Evolutionary conservation across 2,329 filamentous ascomycete species (phyloP).

Genomic region (Cladosporium sp.): DNA sequence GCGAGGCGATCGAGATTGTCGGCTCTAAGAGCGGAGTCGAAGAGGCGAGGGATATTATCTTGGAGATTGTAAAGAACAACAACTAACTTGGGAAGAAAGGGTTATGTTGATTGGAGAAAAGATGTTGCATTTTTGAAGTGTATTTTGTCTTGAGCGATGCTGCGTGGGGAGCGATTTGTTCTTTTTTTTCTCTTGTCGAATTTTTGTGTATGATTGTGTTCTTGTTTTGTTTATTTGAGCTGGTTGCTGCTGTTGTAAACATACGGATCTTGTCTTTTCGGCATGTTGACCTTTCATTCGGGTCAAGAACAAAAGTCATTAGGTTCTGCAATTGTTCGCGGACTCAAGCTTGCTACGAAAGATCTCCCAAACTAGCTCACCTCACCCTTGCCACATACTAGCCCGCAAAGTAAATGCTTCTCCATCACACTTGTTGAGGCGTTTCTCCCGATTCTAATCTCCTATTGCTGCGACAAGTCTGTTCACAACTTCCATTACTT

Average conservation of each 20-base stretch:
- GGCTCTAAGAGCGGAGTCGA: conserved; percentile 77
- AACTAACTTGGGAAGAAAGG: background rate
- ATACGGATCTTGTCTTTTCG: background rate
- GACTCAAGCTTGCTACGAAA: no score
- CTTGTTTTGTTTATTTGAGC: background rate
- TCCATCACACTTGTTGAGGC: no score
- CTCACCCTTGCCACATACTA: no score
- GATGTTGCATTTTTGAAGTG: background rate
- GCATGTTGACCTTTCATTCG: no score
- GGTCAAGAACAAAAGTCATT: no score
- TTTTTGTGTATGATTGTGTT: background rate
- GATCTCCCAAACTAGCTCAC: no score
- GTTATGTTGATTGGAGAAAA: background rate
- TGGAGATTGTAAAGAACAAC: conserved; percentile 63
- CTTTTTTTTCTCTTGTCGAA: background rate
- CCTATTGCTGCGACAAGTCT: no score
- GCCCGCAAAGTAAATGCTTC: no score
- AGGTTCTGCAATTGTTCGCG: no score
- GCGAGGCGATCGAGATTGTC: conserved; percentile 85
- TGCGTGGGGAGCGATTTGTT: background rate
- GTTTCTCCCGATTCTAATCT: no score
- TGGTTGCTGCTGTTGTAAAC: background rate
- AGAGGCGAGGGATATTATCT: conserved; percentile 80
- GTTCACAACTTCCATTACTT: no score
- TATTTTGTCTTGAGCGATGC: no score